A percentile compares a stretch with the other conserved stretches of the same genome.
Conservation (phyloP, 192 early-diverging fungal species). For the Backusella westeae region DNA sequence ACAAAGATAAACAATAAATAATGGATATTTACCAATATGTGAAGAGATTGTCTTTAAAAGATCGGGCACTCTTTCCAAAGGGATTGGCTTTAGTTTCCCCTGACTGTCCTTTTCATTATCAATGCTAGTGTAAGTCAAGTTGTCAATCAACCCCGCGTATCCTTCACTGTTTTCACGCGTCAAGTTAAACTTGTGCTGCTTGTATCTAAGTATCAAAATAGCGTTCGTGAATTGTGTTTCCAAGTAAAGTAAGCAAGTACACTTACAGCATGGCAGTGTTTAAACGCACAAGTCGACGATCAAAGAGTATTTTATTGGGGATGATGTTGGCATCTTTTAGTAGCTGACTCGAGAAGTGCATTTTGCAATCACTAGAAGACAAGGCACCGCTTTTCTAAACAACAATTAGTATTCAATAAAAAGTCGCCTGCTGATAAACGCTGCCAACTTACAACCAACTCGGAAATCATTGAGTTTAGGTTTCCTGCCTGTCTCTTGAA, state of each 20-base stretch:
- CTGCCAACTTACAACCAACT: slow-evolving; percentile 15
- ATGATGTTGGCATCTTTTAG: slow-evolving; percentile 24
- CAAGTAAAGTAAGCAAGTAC: too few relatives aligned
- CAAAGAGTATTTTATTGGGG: slow-evolving; percentile 22
- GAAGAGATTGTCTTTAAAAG: slow-evolving; percentile 22
- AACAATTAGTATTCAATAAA: not conserved
- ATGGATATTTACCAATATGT: slow-evolving; percentile 10
- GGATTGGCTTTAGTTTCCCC: slow-evolving; percentile 11
- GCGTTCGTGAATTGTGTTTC: too few relatives aligned
- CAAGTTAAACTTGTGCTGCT: slow-evolving; percentile 84
- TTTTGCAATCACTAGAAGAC: slow-evolving; percentile 17
- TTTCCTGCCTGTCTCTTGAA: not conserved
- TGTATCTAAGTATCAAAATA: slow-evolving; percentile 41
- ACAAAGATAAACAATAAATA: too few relatives aligned
- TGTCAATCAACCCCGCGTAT: slow-evolving; percentile 70
- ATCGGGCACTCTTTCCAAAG: slow-evolving; percentile 18
- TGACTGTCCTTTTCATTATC: slow-evolving; percentile 15
- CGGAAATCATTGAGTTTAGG: slow-evolving; percentile 22
- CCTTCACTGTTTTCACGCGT: slow-evolving; percentile 80
- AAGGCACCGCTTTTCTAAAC: slow-evolving; percentile 7
- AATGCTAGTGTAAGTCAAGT: slow-evolving; percentile 37
- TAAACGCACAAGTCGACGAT: slow-evolving; percentile 28
- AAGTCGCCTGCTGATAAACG: not conserved
- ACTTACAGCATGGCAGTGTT: slow-evolving; percentile 42
- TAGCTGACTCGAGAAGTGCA: slow-evolving; percentile 27